Evolutionary conservation across 805 yeast species (phyloP).

Genomic region (Starmerella sp.): DNA sequence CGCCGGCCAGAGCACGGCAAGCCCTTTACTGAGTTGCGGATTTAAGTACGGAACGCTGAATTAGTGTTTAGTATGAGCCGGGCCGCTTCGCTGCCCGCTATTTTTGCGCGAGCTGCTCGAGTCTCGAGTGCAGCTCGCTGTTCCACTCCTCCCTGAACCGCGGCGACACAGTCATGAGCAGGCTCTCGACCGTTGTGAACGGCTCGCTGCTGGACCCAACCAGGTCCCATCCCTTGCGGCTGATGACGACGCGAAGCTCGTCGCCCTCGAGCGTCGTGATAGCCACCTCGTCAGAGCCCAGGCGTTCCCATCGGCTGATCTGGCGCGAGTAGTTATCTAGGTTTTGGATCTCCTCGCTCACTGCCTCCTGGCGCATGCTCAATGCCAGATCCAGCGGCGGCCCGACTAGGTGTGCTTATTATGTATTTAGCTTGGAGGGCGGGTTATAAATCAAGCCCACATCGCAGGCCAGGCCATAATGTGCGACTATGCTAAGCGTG

Average conservation of each 20-base stretch:
- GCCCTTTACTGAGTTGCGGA: no score
- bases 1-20: no score
- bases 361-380: constrained; percentile 10
- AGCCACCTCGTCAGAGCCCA: background rate
- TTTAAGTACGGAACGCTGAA: no score
- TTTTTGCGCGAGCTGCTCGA: background rate
- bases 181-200: constrained; percentile 28
- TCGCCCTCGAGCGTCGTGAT: constrained; percentile 20
- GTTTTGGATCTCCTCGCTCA: constrained; percentile 14
- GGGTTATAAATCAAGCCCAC: no score
- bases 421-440: background rate
- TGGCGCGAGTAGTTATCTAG: constrained; percentile 5
- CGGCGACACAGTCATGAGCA: constrained; percentile 25
- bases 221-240: constrained; percentile 19
- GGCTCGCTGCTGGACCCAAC: background rate
- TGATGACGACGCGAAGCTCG: constrained; percentile 4
- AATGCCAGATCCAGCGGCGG: background rate
- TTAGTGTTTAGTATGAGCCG: no score
- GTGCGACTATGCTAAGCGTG: no score
- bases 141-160: constrained; percentile 21
- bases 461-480: no score
- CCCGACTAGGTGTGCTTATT: background rate
- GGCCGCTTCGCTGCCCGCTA: background rate
- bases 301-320: constrained; percentile 5
- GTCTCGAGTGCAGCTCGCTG: constrained; percentile 7